Percentiles rank a stretch among this genome's conserved stretches.
Evolutionary conservation across 371 early-diverging fungal genomes (phyloP).

Genomic region (Mucor mucedo): DNA sequence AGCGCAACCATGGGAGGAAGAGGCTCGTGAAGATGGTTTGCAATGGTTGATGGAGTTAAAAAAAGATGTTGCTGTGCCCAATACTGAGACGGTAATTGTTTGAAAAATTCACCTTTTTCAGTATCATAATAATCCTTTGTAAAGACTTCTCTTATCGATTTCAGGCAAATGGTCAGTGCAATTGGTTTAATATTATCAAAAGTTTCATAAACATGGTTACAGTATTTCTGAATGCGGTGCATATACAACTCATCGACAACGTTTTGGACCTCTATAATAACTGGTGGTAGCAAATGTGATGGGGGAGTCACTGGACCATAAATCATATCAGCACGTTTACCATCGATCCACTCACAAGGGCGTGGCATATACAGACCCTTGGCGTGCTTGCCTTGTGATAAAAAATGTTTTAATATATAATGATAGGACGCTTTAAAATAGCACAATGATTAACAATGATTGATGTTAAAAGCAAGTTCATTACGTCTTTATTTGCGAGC

Average conservation of each 20-base stretch:
- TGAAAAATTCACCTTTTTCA: conserved; percentile 20
- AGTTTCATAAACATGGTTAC: conserved; percentile 8
- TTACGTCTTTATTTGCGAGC: neutral
- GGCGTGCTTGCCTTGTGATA: neutral
- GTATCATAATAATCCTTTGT: neutral
- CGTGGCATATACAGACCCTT: conserved; percentile 3
- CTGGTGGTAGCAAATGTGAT: conserved; percentile 12
- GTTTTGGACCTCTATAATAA: conserved; percentile 19
- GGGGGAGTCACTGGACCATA: conserved; percentile 17
- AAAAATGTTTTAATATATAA: conserved; percentile 1
- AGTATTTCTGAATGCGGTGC: conserved; percentile 38
- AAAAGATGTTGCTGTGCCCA: conserved; percentile 16
- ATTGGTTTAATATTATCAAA: conserved; percentile 17
- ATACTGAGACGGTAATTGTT: conserved; percentile 6
- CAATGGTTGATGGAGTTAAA: conserved; percentile 12
- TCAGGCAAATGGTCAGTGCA: conserved; percentile 18
- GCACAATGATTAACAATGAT: neutral
- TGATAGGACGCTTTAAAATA: neutral
- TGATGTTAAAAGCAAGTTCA: conserved; percentile 1
- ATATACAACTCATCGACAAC: conserved; percentile 22
- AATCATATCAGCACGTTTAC: conserved; percentile 25
- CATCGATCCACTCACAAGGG: conserved; percentile 20
- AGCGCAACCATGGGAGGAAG: conserved; percentile 15
- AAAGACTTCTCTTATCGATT: conserved; percentile 5
- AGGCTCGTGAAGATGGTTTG: conserved; percentile 7